phyloP scores from a whole-genome alignment of 192 early-diverging fungal genomes.

The Coemansia sp. region DNA sequence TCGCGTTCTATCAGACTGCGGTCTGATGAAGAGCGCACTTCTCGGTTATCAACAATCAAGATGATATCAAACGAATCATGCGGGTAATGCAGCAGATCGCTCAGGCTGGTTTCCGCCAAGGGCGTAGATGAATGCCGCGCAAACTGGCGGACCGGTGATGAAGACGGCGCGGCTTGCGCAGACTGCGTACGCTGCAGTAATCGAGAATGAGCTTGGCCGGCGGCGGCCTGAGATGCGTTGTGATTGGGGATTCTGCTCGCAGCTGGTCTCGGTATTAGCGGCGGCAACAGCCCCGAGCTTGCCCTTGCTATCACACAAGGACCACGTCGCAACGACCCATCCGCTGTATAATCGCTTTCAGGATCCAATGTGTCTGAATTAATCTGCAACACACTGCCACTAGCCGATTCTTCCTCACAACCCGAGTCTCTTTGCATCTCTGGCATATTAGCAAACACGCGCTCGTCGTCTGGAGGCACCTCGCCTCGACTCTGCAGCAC shows the following conservation, averaged over 20 bases:
- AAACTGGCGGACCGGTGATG: slow-evolving; percentile 18
- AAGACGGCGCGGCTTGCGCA: slow-evolving; percentile 11
- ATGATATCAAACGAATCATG: slow-evolving; percentile 55
- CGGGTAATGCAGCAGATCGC: slow-evolving; percentile 29
- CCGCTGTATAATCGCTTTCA: not conserved
- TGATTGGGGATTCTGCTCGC: not conserved
- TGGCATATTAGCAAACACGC: slow-evolving; percentile 16
- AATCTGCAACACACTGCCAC: not conserved
- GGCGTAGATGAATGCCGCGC: slow-evolving; percentile 35
- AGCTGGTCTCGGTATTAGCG: not conserved
- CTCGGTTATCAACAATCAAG: slow-evolving; percentile 81
- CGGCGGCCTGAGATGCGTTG: not conserved
- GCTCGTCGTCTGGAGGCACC: slow-evolving; percentile 17
- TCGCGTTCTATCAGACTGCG: slow-evolving; percentile 73
- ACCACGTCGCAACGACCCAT: not conserved
- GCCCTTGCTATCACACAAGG: not conserved
- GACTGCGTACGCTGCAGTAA: slow-evolving; percentile 4
- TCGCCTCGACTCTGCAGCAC: slow-evolving; percentile 37
- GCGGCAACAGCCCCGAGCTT: not conserved
- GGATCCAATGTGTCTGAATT: not conserved
- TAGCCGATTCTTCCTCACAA: no score
- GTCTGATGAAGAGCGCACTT: slow-evolving; percentile 69
- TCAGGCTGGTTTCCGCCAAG: slow-evolving; percentile 18
- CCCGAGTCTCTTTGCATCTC: not conserved
- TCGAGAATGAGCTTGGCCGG: not conserved